Percentiles rank a stretch among this genome's conserved stretches.
phyloP scores from a whole-genome alignment of 345 rosid species.

The Gossypium herbaceum region DNA sequence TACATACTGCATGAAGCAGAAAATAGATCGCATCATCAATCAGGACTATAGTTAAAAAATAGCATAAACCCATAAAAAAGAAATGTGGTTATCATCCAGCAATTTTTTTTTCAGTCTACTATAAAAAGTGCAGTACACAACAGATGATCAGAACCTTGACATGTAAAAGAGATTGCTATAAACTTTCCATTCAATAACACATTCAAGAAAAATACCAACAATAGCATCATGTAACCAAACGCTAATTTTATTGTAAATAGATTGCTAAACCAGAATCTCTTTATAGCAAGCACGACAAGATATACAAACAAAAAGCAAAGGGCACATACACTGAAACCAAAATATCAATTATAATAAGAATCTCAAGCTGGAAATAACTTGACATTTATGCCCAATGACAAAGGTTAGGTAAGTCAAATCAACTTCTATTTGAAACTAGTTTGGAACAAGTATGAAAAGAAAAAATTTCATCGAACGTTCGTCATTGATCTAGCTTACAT shows the following conservation, averaged over 20 bases:
- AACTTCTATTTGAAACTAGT: background rate
- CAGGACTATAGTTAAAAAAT: conserved; percentile 18
- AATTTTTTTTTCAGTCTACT: background rate
- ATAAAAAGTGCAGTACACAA: background rate
- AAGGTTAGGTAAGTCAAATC: background rate
- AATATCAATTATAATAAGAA: background rate
- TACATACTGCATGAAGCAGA: conserved; percentile 75
- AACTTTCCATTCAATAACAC: background rate
- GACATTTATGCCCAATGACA: background rate
- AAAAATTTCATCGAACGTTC: background rate
- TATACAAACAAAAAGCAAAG: background rate
- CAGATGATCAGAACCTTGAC: background rate
- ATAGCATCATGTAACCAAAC: background rate
- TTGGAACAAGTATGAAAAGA: background rate
- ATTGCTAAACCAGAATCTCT: background rate
- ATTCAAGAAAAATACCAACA: background rate
- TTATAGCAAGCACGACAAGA: background rate
- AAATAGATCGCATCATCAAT: conserved; percentile 17
- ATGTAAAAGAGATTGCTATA: background rate
- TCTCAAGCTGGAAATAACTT: background rate
- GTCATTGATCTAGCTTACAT: background rate
- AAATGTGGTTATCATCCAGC: background rate
- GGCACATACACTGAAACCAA: background rate
- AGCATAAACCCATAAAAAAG: conserved; percentile 17
- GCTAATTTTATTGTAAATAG: background rate